Conservation (phyloP, 2,329 filamentous ascomycete species). For the Aspergillus ustus region DNA sequence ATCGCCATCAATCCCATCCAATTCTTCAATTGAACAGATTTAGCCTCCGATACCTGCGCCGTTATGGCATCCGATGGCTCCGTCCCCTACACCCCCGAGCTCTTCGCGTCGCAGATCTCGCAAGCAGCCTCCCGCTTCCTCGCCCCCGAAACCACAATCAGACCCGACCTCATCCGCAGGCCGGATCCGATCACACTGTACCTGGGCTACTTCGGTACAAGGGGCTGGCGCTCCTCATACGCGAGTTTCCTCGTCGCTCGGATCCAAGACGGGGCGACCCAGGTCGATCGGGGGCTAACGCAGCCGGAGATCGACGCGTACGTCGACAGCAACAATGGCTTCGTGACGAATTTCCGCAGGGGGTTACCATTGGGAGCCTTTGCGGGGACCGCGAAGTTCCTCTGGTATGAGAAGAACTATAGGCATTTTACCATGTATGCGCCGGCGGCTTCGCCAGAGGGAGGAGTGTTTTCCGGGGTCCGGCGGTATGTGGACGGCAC, state of each 20-base stretch:
- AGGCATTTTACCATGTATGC: slow-evolving; percentile 10
- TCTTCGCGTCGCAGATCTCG: background rate
- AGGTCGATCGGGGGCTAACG: slow-evolving; percentile 33
- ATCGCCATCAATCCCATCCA: no score
- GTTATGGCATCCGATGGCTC: background rate
- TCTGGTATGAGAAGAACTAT: background rate
- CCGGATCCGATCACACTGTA: slow-evolving; percentile 34
- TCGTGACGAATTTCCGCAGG: slow-evolving; percentile 28
- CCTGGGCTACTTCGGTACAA: slow-evolving; percentile 32
- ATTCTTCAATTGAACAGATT: no score
- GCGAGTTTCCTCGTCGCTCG: slow-evolving; percentile 15
- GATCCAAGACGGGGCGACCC: slow-evolving; percentile 27
- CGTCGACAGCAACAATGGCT: slow-evolving; percentile 25
- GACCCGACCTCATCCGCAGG: slow-evolving; percentile 30
- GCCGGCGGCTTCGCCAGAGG: background rate
- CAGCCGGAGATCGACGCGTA: slow-evolving; percentile 43
- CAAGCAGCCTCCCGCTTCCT: background rate
- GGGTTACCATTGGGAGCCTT: slow-evolving; percentile 27
- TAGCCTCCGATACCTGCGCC: no score
- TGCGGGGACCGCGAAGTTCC: slow-evolving; percentile 12
- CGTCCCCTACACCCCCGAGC: background rate
- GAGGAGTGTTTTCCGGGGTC: background rate
- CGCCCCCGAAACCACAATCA: slow-evolving; percentile 19
- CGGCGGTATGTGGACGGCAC: background rate
- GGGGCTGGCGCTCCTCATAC: slow-evolving; percentile 25